Conservation (phyloP, 352 stramenopile species). For the Phytophthora ohioensis region DNA sequence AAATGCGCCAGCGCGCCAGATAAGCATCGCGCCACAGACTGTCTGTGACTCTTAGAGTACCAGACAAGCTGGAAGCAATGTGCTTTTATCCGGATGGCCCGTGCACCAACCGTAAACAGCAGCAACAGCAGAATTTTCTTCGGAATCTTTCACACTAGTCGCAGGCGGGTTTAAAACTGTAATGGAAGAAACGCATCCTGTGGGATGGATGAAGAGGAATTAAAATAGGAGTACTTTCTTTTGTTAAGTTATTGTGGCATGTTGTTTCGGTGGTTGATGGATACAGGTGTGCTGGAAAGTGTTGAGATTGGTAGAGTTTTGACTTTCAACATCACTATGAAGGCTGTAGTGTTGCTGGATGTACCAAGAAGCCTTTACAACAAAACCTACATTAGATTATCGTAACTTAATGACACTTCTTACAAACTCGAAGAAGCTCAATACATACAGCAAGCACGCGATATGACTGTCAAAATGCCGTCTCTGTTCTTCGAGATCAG, state of each 20-base stretch:
- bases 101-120: conserved; percentile 16
- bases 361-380: neutral
- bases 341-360: too few species aligned
- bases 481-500: conserved; percentile 28
- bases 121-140: conserved; percentile 35
- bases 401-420: conserved; percentile 35
- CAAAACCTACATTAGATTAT: conserved; percentile 39
- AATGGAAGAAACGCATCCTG: conserved; percentile 32
- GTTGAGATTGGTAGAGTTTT: too few species aligned
- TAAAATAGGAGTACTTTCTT: neutral
- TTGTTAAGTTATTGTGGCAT: neutral
- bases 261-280: too few species aligned
- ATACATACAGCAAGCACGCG: conserved; percentile 26
- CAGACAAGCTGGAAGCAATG: conserved; percentile 3
- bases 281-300: too few species aligned
- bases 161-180: conserved; percentile 25
- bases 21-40: conserved; percentile 74
- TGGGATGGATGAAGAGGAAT: conserved; percentile 34
- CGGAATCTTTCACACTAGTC: neutral
- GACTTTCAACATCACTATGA: too few species aligned
- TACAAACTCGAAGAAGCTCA: conserved; percentile 14
- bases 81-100: conserved; percentile 21
- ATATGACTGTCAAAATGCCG: conserved; percentile 2
- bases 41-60: conserved; percentile 12
- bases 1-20: conserved; percentile 99